Evolutionary conservation across 2,329 filamentous ascomycete species (phyloP).

Genomic region (Shiraia bambusicola): DNA sequence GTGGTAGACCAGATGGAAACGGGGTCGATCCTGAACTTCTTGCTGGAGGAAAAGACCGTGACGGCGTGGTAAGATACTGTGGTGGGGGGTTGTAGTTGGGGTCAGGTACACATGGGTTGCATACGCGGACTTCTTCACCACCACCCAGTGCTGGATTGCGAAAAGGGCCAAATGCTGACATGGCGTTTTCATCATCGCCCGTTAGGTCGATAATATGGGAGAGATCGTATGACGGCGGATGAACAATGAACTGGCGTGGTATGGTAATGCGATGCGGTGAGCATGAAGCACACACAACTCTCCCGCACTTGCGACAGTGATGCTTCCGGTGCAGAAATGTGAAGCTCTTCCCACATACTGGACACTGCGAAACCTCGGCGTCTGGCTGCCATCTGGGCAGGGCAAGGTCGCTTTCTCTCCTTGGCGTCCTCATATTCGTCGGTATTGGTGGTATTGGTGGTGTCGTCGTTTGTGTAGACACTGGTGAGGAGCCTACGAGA

Average conservation of each 20-base stretch:
- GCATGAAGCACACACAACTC: constrained; percentile 86
- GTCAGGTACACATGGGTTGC: constrained; percentile 73
- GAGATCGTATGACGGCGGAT: constrained; percentile 52
- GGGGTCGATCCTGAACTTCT: too few species aligned
- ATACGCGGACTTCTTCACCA: constrained; percentile 68
- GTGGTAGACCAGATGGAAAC: constrained; percentile 8
- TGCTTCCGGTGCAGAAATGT: constrained; percentile 86
- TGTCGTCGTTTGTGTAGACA: constrained; percentile 9
- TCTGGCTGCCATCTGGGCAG: constrained; percentile 89
- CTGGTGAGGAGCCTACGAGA: constrained; percentile 23
- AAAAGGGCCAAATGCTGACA: constrained; percentile 31
- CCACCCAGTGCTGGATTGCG: constrained; percentile 59
- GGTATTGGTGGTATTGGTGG: constrained; percentile 14
- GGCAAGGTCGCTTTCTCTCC: constrained; percentile 50
- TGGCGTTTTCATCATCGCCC: constrained; percentile 37
- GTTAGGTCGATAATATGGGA: constrained; percentile 49
- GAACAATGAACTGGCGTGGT: constrained; percentile 88
- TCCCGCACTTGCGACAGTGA: constrained; percentile 94
- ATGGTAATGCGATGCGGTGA: constrained; percentile 95
- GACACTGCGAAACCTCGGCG: constrained; percentile 75
- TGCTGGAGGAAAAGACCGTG: neutral
- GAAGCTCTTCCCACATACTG: constrained; percentile 79
- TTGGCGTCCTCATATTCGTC: constrained; percentile 9
- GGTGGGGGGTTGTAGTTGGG: constrained; percentile 63
- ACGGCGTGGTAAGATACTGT: constrained; percentile 40